phyloP scores from a whole-genome alignment of 2,329 filamentous ascomycete species.

The Ambrosiella beaveri region DNA sequence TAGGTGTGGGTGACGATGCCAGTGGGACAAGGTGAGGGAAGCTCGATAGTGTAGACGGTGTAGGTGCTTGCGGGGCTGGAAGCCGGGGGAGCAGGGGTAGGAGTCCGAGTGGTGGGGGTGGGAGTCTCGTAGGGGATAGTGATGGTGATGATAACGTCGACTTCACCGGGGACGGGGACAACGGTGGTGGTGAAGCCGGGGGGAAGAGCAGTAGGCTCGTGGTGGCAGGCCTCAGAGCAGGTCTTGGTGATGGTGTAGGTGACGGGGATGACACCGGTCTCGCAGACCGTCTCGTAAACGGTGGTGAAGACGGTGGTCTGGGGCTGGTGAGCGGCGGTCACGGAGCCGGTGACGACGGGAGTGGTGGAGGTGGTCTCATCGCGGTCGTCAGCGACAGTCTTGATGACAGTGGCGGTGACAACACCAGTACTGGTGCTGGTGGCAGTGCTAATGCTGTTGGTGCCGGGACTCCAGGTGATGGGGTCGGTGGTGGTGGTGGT shows the following conservation, averaged over 20 bases:
- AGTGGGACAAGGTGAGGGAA: constrained; percentile 7
- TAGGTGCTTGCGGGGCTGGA: background rate
- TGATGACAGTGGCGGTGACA: background rate
- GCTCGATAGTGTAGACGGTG: constrained; percentile 12
- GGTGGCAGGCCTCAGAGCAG: constrained; percentile 7
- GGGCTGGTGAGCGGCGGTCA: background rate
- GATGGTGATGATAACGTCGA: background rate
- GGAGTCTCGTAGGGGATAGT: constrained; percentile 8
- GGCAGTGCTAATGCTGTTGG: background rate
- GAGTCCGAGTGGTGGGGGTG: background rate
- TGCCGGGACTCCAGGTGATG: background rate
- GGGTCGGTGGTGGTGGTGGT: background rate
- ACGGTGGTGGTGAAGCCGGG: constrained; percentile 13
- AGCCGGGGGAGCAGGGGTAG: background rate
- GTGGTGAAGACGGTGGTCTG: constrained; percentile 10
- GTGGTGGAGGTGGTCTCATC: background rate
- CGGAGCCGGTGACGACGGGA: background rate
- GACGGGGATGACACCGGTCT: constrained; percentile 10
- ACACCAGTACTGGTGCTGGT: background rate
- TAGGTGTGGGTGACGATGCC: constrained; percentile 13
- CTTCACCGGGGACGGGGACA: constrained; percentile 3
- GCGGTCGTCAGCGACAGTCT: background rate
- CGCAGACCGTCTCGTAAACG: constrained; percentile 10
- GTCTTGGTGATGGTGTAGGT: constrained; percentile 13
- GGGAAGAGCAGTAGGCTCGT: constrained; percentile 6